phyloP scores from a whole-genome alignment of 2,329 filamentous ascomycete species.

The Epichloe sibirici region DNA sequence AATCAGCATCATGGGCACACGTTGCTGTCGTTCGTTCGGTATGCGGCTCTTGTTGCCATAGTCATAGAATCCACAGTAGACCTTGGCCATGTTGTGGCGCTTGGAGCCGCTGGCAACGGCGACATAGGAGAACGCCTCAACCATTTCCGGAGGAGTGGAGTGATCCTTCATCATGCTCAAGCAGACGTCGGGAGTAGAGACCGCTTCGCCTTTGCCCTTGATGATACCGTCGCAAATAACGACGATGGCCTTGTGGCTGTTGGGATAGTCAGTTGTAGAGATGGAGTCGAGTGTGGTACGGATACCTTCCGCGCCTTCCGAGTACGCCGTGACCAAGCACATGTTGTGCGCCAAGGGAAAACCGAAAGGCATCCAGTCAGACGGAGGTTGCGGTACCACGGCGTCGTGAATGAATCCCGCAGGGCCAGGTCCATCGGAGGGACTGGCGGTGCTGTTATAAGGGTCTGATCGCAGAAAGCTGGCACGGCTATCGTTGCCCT shows the following conservation, averaged over 20 bases:
- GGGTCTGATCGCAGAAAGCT: slow-evolving; percentile 54
- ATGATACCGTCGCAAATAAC: slow-evolving; percentile 96
- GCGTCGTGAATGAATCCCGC: slow-evolving; percentile 93
- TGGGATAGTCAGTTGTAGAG: slow-evolving; percentile 95
- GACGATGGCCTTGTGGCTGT: slow-evolving; percentile 95
- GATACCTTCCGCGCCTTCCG: slow-evolving; percentile 84
- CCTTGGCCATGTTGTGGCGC: slow-evolving; percentile 98
- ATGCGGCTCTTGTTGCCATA: slow-evolving; percentile 75
- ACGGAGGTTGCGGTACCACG: slow-evolving; percentile 89
- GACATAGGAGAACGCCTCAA: slow-evolving; percentile 87
- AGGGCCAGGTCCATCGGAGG: slow-evolving; percentile 62
- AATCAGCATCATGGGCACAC: slow-evolving; percentile 93
- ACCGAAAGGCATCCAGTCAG: slow-evolving; percentile 95
- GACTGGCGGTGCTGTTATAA: slow-evolving; percentile 39
- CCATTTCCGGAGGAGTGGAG: slow-evolving; percentile 65
- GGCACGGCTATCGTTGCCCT: slow-evolving; percentile 47
- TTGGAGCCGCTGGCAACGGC: slow-evolving; percentile 92
- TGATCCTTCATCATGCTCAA: slow-evolving; percentile 93
- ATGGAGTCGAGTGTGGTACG: slow-evolving; percentile 92
- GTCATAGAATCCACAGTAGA: slow-evolving; percentile 96
- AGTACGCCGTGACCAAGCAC: slow-evolving; percentile 93
- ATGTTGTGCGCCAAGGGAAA: slow-evolving; percentile 89
- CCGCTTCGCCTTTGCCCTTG: slow-evolving; percentile 80
- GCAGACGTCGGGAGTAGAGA: slow-evolving; percentile 82
- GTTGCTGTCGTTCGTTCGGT: slow-evolving; percentile 78